A percentile compares a stretch with the other conserved stretches of the same genome.
These are phyloP conservation scores for Porogramme epimiltina DNA, from an alignment of 1,284 basidiomycete genomes.

Conservation along the genomic window DNA sequence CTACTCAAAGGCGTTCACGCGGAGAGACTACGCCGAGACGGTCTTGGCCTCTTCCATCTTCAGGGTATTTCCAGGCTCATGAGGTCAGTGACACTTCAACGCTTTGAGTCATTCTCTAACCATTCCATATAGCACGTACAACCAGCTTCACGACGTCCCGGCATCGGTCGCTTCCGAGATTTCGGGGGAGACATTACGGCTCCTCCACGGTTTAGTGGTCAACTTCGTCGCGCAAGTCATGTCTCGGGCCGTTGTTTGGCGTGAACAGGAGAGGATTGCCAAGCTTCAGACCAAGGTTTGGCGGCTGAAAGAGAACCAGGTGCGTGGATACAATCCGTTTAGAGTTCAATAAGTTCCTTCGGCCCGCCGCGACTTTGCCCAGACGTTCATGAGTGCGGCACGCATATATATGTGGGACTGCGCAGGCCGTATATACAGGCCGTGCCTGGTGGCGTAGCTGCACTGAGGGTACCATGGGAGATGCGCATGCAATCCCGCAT, in stretches of 20 bases:
- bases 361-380: no score
- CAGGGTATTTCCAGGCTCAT: slow-evolving; percentile 41
- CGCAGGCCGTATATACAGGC: no score
- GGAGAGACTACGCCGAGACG: slow-evolving; percentile 40
- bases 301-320: slow-evolving; percentile 38
- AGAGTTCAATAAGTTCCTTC: no score
- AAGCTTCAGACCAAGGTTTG: slow-evolving; percentile 63
- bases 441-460: no score
- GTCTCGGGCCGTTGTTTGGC: slow-evolving; percentile 49
- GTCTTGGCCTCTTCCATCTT: slow-evolving; percentile 54
- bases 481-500: neutral
- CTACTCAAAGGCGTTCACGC: slow-evolving; percentile 43
- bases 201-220: slow-evolving; percentile 44
- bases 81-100: slow-evolving; percentile 29
- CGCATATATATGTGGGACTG: neutral
- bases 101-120: neutral
- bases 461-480: slow-evolving; percentile 23
- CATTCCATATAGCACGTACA: slow-evolving; percentile 25
- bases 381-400: no score
- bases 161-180: slow-evolving; percentile 30
- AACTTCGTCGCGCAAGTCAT: slow-evolving; percentile 54
- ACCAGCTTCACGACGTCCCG: slow-evolving; percentile 37
- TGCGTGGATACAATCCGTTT: slow-evolving; percentile 14
- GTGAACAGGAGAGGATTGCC: slow-evolving; percentile 55
- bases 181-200: slow-evolving; percentile 31